A percentile compares a stretch with the other conserved stretches of the same genome.
Conservation (phyloP, 2,329 filamentous ascomycete species). For the Mariannaea elegans region DNA sequence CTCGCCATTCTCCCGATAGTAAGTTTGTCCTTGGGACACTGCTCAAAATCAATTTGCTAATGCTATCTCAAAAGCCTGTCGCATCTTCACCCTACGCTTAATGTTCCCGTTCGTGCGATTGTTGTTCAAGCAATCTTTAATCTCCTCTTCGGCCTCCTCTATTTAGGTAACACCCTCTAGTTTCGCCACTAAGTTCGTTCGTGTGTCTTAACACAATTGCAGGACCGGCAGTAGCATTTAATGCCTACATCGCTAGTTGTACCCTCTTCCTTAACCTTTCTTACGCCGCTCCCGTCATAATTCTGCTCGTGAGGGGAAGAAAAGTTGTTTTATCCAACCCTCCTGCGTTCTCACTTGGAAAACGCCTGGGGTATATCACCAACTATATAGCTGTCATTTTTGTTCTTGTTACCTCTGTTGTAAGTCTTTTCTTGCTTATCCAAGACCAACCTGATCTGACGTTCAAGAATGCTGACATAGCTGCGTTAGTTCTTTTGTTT, state of each 20-base stretch:
- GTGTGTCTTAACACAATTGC: neutral
- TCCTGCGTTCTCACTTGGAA: constrained; percentile 44
- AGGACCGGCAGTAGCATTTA: constrained; percentile 56
- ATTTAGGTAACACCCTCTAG: constrained; percentile 36
- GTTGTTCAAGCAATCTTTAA: constrained; percentile 53
- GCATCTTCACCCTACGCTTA: constrained; percentile 47
- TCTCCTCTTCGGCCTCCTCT: constrained; percentile 55
- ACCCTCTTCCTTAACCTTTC: constrained; percentile 58
- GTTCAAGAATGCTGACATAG: neutral
- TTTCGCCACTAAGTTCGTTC: accelerated
- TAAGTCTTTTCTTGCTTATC: constrained; percentile 23
- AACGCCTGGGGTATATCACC: constrained; percentile 38
- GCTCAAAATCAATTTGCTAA: neutral
- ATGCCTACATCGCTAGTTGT: constrained; percentile 54
- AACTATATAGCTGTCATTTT: constrained; percentile 47
- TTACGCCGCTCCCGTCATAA: constrained; percentile 53
- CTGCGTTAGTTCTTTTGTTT: constrained; percentile 33
- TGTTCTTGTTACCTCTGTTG: constrained; percentile 50
- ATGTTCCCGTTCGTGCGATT: constrained; percentile 54
- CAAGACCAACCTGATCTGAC: neutral
- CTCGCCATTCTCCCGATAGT: constrained; percentile 43
- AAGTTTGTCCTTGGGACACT: neutral
- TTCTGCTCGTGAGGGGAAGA: constrained; percentile 49
- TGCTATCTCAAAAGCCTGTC: constrained; percentile 35
- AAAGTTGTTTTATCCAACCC: constrained; percentile 40